A percentile compares a stretch with the other conserved stretches of the same genome.
phyloP scores from a whole-genome alignment of 2,329 filamentous ascomycete genomes.

The Fusarium armeniacum region DNA sequence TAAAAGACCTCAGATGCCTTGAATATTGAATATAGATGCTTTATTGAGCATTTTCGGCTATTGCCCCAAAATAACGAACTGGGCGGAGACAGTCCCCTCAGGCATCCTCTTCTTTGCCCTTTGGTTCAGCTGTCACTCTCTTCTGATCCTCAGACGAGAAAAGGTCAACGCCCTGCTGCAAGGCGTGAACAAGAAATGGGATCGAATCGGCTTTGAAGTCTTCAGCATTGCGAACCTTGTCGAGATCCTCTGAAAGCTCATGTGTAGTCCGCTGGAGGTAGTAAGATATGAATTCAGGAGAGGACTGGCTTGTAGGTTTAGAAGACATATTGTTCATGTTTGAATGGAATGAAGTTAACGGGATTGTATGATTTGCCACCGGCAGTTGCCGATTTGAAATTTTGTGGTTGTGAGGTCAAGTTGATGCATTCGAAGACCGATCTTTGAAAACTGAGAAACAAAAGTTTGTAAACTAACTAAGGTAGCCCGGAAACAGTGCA shows the following conservation, averaged over 20 bases:
- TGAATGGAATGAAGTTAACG: not conserved
- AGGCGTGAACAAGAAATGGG: slow-evolving; percentile 74
- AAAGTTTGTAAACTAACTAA: slow-evolving; percentile 8
- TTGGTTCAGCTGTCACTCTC: slow-evolving; percentile 42
- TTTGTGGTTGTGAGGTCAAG: not conserved
- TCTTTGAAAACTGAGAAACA: not conserved
- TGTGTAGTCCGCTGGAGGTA: slow-evolving; percentile 78
- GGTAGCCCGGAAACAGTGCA: slow-evolving; percentile 10
- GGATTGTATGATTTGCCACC: not conserved
- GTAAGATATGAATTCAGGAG: slow-evolving; percentile 69
- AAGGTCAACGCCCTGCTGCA: slow-evolving; percentile 75
- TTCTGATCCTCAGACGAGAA: slow-evolving; percentile 64
- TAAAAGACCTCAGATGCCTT: not conserved
- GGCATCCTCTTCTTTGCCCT: slow-evolving; percentile 32
- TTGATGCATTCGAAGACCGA: slow-evolving; percentile 5
- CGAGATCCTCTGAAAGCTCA: slow-evolving; percentile 81
- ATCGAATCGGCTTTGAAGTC: slow-evolving; percentile 78
- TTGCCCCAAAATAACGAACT: not conserved
- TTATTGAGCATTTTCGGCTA: not conserved
- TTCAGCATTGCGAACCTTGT: slow-evolving; percentile 75
- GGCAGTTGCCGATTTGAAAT: not conserved
- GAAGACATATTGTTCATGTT: slow-evolving; percentile 31
- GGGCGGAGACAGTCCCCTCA: slow-evolving; percentile 11
- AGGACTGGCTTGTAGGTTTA: slow-evolving; percentile 32
- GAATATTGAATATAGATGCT: not conserved